Evolutionary conservation across 2,329 filamentous ascomycete species (phyloP), one percentile per base, ranked within the genome.

Genomic region (Penicillium palitans): DNA sequence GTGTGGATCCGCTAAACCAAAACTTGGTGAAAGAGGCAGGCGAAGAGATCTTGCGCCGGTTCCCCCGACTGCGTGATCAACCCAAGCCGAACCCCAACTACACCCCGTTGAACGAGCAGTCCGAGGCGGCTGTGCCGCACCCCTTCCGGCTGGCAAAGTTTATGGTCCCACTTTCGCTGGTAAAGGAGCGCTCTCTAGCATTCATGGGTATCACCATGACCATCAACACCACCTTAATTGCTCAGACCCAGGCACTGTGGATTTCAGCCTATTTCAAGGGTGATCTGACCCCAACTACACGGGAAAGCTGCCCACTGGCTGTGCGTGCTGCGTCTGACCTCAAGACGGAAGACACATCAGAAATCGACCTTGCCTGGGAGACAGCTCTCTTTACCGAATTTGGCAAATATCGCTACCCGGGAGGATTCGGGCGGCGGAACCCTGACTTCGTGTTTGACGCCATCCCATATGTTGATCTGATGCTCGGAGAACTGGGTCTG

Each of bases 401-500:
- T 70, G 87, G 87, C 5, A 85, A 81, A 62, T 88, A 87, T 83
- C 81, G 90, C 27, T 90, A 89, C 66, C 74, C 72, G 0, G 72
- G 62, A 1, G 89, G 88, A 0, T 87, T 85, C 67, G 88, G 88
- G 1, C 79, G 77, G 12, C 67, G 70, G 2, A 72, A 74, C 12
- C 74, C 75, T 0, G 89, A 90, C 70, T 87, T 92, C 63, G 86
- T 90, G 19, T 93, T 93, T 68, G 90, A 95, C 71, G 83, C 83
- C 0, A 71, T 93, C 54, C 89, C 89, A 4, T 95, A 91, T 68
- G 70, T 91, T 19, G 90, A 93, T 72, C 67, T 87, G 67, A 71
- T 93, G 68, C 70, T 90, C 59, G 74, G 76, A 5, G 90, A 93
- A 70, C 66, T 93, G 56, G 88, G 84, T 0, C 72, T 92, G 55